Evolutionary conservation across 139 green algal species (phyloP).

Genomic region (Trebouxia sp.): DNA sequence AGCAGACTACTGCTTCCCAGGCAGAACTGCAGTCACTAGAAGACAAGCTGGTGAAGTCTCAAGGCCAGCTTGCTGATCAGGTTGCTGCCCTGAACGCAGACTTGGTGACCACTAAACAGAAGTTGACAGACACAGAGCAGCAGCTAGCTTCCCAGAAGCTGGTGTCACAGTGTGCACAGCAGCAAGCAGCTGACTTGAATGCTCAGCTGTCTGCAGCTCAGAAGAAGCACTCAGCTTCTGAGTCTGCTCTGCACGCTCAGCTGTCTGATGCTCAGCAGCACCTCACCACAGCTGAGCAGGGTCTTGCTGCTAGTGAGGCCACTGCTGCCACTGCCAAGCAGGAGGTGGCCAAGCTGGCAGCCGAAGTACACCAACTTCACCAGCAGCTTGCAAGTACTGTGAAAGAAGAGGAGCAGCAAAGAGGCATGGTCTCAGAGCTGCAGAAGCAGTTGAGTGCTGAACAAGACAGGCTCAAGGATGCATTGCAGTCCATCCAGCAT

Average conservation of each 20-base stretch:
- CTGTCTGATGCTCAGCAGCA: neutral
- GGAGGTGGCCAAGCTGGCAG: neutral
- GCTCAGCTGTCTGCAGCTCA: neutral
- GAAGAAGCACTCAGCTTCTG: neutral
- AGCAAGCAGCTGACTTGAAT: neutral
- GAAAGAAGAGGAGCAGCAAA: neutral
- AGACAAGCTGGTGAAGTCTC: constrained; percentile 9
- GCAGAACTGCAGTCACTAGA: neutral
- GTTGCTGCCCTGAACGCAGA: constrained; percentile 8
- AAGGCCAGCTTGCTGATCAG: neutral
- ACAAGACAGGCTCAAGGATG: neutral
- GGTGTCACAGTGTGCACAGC: neutral
- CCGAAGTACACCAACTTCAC: neutral
- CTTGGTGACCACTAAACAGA: neutral
- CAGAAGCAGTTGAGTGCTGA: neutral
- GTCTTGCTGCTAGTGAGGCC: neutral
- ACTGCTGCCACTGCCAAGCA: neutral
- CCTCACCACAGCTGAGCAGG: neutral
- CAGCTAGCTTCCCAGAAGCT: neutral
- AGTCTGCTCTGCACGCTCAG: neutral
- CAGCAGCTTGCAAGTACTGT: neutral
- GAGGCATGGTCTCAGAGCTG: neutral
- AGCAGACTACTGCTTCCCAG: neutral
- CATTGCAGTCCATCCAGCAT: neutral
- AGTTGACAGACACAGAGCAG: neutral